Base-by-base conservation (phyloP, 495 filamentous ascomycete genomes). In the Aspergillus avenaceus region DNA sequence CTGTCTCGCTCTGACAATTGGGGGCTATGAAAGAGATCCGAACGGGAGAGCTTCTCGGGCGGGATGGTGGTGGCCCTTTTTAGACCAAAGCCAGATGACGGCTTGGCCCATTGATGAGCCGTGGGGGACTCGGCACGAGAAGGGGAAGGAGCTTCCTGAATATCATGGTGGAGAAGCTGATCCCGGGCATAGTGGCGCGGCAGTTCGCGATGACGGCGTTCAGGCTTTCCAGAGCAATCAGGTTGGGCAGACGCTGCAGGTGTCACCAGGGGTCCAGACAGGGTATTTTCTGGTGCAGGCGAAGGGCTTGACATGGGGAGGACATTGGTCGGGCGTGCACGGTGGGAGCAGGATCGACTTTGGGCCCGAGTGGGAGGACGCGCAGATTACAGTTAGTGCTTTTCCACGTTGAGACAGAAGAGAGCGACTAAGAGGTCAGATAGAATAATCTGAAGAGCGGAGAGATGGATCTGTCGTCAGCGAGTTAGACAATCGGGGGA, bases 1-100 rank as follows among this genome's bases (percentile, higher is more conserved):
- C 77, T 81, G 49, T 85, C 82, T 47, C 82, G 64, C 56, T 85
- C 81, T 11, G 79, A 79, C 56, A 84, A 62, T 62, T 80, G 79
- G 23, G 79, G 79, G 38, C 54, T 64, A 28, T 75, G 59, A 23
- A 62, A 59, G 29, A 49, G 45, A 50, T 61, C 58, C 22, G 56
- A 60, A 45, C 58, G 61, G 54, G 63, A 50, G 23, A 52, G 47
- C 29, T 52, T 56, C 36, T 69, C 68, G 36, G 59, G 41, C 9
- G 68, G 65, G 46, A 47, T 51, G 25, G 62, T 68, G 8, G 59
- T 49, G 21, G 65, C 50, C 55, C 65, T 70, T 65, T 72, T 74
- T 59, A 75, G 60, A 59, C 66, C 27, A 32, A 63, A 62, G 11
- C 55, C 49, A 8, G 67, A 51, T n/a, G 44, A 34, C 28, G 66